Conservation (phyloP, 2,329 filamentous ascomycete genomes). For the Periconia macrospinosa region DNA sequence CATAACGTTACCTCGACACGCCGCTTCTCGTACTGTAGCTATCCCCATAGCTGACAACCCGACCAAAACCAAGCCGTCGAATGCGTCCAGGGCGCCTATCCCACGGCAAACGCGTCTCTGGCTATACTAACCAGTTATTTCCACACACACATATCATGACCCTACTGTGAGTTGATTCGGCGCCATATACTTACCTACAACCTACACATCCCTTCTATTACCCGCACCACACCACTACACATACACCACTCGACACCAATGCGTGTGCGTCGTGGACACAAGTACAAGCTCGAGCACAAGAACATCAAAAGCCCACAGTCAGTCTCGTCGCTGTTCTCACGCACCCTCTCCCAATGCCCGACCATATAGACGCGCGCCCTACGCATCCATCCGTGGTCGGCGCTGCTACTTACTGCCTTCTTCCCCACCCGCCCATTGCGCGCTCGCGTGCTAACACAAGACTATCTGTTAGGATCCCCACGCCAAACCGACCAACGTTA, state of each 20-base stretch:
- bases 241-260: no score
- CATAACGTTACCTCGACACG: conserved; percentile 9
- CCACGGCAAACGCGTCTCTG: conserved; percentile 11
- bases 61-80: conserved; percentile 5
- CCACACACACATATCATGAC: conserved; percentile 35
- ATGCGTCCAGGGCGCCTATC: conserved; percentile 8
- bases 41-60: background rate
- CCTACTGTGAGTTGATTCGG: conserved; percentile 27
- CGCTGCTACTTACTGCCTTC: background rate
- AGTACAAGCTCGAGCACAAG: no score
- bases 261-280: no score
- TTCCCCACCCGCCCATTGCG: background rate
- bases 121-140: no score
- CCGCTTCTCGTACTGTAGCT: background rate
- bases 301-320: no score
- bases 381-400: background rate
- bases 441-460: conserved; percentile 22
- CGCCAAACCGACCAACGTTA: conserved; percentile 26
- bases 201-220: background rate
- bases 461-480: conserved; percentile 18
- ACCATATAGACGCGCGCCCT: background rate
- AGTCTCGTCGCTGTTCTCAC: no score
- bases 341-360: background rate
- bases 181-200: background rate
- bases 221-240: no score